Conservation (phyloP, 768 basidiomycete species). For the Kwoniella dendrophila region DNA sequence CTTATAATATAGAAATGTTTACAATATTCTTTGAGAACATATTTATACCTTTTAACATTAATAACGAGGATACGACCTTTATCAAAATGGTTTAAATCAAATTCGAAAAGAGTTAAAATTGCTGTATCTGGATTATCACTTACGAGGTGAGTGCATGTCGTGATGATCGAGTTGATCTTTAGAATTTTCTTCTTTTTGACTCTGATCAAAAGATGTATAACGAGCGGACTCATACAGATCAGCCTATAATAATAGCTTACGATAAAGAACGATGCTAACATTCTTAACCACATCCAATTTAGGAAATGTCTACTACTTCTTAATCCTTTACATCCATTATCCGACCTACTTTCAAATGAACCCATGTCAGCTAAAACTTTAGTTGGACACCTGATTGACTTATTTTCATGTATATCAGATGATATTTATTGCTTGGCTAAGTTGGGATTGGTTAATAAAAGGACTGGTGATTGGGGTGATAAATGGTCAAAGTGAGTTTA, state of each 20-base stretch:
- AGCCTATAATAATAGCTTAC: too few species aligned
- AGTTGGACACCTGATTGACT: constrained; percentile 40
- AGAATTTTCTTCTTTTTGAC: not conserved
- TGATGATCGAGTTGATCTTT: too few species aligned
- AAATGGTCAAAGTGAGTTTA: constrained; percentile 47
- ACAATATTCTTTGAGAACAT: constrained; percentile 49
- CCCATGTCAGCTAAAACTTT: constrained; percentile 42
- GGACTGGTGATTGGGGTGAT: constrained; percentile 36
- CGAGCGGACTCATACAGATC: too few species aligned
- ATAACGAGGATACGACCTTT: constrained; percentile 36
- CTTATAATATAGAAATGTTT: constrained; percentile 40
- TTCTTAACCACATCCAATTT: too few species aligned
- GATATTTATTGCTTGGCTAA: constrained; percentile 41
- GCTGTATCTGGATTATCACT: constrained; percentile 42
- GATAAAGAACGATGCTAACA: too few species aligned
- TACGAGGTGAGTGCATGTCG: constrained; percentile 36
- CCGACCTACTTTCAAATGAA: constrained; percentile 42
- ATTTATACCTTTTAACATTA: constrained; percentile 47
- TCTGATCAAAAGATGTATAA: too few species aligned
- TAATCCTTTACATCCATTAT: constrained; percentile 47
- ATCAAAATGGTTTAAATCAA: constrained; percentile 35
- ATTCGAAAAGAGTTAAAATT: constrained; percentile 38
- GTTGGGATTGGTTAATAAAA: constrained; percentile 36
- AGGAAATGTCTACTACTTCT: constrained; percentile 54
- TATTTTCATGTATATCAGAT: constrained; percentile 42